Percentiles rank a stretch among this genome's conserved stretches.
These are phyloP conservation scores for Mycena alexandri DNA, from an alignment of 768 basidiomycete genomes.

Conservation along the genomic window DNA sequence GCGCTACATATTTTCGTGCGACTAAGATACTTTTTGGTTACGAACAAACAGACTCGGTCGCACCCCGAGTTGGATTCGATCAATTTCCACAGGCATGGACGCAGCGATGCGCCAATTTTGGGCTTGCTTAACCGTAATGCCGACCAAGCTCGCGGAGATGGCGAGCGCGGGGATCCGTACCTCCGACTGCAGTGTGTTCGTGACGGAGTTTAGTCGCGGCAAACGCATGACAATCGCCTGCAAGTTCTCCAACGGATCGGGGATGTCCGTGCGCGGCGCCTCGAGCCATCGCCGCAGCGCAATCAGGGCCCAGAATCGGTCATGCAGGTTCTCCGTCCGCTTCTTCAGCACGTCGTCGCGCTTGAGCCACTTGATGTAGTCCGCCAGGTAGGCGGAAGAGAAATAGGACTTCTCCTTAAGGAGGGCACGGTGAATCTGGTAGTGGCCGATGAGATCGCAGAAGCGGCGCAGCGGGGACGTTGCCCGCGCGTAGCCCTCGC, in stretches of 20 bases:
- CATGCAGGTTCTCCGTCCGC: slow-evolving; percentile 48
- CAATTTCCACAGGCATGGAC: slow-evolving; percentile 43
- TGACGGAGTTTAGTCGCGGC: slow-evolving; percentile 25
- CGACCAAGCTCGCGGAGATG: slow-evolving; percentile 34
- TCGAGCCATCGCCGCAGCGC: slow-evolving; percentile 56
- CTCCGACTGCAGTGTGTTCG: slow-evolving; percentile 28
- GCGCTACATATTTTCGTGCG: not conserved
- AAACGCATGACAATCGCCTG: slow-evolving; percentile 37
- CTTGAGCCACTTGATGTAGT: slow-evolving; percentile 54
- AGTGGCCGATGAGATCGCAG: slow-evolving; percentile 85
- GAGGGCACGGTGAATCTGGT: slow-evolving; percentile 91
- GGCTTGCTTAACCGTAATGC: not conserved
- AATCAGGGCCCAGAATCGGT: slow-evolving; percentile 50
- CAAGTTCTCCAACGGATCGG: slow-evolving; percentile 44
- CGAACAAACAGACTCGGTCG: slow-evolving; percentile 31
- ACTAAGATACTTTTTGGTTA: not conserved
- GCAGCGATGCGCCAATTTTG: slow-evolving; percentile 24
- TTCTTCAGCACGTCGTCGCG: slow-evolving; percentile 51
- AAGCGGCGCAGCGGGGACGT: slow-evolving; percentile 93
- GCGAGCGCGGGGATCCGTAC: slow-evolving; percentile 43
- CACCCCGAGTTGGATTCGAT: slow-evolving; percentile 46
- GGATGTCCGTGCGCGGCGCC: slow-evolving; percentile 38
- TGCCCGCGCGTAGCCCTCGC: slow-evolving; percentile 84
- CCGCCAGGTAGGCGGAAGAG: slow-evolving; percentile 58
- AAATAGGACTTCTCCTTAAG: slow-evolving; percentile 62